Evolutionary conservation across 306 rosid species (phyloP).

Genomic region (Quercus suber): DNA sequence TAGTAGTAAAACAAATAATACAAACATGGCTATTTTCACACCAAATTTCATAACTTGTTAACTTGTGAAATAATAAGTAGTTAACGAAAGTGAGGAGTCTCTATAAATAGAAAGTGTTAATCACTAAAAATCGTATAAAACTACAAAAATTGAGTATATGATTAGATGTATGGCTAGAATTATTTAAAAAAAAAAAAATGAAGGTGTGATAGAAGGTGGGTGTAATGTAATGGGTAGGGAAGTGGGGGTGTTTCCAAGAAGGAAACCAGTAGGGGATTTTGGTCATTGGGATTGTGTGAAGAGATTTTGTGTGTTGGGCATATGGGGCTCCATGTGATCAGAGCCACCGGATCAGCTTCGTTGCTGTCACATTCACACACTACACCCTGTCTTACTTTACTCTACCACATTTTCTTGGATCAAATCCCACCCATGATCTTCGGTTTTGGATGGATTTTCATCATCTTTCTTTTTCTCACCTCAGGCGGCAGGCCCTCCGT

Average conservation of each 20-base stretch:
- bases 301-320: constrained; percentile 77
- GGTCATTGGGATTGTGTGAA: constrained; percentile 63
- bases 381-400: constrained; percentile 9
- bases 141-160: accelerated
- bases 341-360: constrained; percentile 36
- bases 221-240: constrained; percentile 7
- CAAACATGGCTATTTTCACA: too few relatives aligned
- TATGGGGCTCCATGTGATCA: constrained; percentile 83
- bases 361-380: constrained; percentile 63
- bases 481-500: background rate
- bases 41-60: accelerated
- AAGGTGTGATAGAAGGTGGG: too few relatives aligned
- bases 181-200: background rate
- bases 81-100: too few relatives aligned
- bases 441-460: too few relatives aligned
- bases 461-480: background rate
- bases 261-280: constrained; percentile 66
- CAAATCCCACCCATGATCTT: constrained; percentile 11
- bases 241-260: constrained; percentile 82
- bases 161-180: background rate
- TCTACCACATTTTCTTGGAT: constrained; percentile 6
- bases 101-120: too few relatives aligned
- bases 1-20: too few relatives aligned
- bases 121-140: too few relatives aligned
- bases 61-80: too few relatives aligned